Evolutionary conservation across 2,329 filamentous ascomycete genomes (phyloP).

Genomic region (Moelleriella libera): DNA sequence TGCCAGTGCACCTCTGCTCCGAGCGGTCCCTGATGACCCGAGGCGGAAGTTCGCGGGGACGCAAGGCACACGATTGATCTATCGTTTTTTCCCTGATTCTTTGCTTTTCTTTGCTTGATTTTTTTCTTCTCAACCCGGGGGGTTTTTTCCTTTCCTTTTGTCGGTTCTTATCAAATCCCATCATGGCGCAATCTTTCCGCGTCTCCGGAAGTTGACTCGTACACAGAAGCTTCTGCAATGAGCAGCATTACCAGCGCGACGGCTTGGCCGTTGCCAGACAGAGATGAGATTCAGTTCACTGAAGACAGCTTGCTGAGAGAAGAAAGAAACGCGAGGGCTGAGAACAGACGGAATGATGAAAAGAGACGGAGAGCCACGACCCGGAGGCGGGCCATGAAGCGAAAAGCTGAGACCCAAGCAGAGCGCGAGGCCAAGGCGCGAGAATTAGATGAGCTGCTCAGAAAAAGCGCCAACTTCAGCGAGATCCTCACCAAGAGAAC

Average conservation of each 20-base stretch:
- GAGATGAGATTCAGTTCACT: conserved; percentile 6
- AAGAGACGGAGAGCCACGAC: conserved; percentile 22
- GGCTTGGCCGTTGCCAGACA: conserved; percentile 10
- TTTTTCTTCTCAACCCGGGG: no score
- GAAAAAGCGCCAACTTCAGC: conserved; percentile 45
- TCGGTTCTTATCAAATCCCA: not conserved
- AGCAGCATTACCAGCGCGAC: conserved; percentile 25
- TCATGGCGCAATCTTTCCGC: not conserved
- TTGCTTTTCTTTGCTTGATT: no score
- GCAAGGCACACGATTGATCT: no score
- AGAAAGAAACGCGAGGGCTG: conserved; percentile 18
- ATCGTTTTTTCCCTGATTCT: no score
- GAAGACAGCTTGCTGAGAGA: conserved; percentile 19
- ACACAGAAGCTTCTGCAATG: conserved; percentile 10
- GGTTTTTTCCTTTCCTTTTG: no score
- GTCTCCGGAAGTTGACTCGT: not conserved
- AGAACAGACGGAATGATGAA: conserved; percentile 34
- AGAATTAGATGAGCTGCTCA: conserved; percentile 44
- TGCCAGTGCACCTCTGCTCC: no score
- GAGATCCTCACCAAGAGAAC: conserved; percentile 52
- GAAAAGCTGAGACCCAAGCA: conserved; percentile 34
- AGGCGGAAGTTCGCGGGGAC: no score
- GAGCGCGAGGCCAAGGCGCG: conserved; percentile 44
- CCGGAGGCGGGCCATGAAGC: conserved; percentile 29
- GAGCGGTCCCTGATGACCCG: no score